phyloP scores from a whole-genome alignment of 768 basidiomycete genomes.

The Boletus pseudopeckii region DNA sequence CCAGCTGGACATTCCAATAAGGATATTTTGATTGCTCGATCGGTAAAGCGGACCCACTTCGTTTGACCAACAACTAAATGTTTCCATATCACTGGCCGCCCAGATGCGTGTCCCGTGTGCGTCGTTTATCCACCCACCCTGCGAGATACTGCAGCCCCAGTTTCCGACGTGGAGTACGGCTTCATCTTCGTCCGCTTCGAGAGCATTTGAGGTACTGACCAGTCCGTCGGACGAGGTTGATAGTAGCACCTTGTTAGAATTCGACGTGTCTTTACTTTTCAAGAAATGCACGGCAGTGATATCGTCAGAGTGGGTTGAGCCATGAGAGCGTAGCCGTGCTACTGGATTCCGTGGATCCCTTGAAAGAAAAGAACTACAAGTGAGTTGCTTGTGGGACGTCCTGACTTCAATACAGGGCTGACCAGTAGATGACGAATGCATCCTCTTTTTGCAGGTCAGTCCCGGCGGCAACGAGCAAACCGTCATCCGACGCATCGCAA shows the following conservation, averaged over 20 bases:
- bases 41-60: conserved; percentile 44
- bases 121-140: conserved; percentile 62
- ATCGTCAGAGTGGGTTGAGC: conserved; percentile 91
- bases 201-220: conserved; percentile 63
- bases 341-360: conserved; percentile 86
- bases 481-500: conserved; percentile 69
- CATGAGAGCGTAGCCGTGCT: conserved; percentile 68
- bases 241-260: conserved; percentile 50
- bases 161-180: conserved; percentile 78
- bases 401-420: conserved; percentile 7
- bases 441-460: conserved; percentile 81
- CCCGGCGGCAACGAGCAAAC: conserved; percentile 74
- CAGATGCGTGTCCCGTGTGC: conserved; percentile 50
- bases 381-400: not conserved
- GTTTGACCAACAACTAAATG: conserved; percentile 77
- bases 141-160: conserved; percentile 78
- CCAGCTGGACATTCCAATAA: conserved; percentile 46
- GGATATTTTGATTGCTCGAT: not conserved
- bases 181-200: conserved; percentile 87
- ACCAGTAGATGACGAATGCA: conserved; percentile 85
- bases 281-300: conserved; percentile 70
- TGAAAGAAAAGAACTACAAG: conserved; percentile 2
- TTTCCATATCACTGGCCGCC: conserved; percentile 95
- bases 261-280: conserved; percentile 28
- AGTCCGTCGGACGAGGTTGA: conserved; percentile 86